Conservation (phyloP, 164 flowering plant genomes). For the Stephania yunnanensis region DNA sequence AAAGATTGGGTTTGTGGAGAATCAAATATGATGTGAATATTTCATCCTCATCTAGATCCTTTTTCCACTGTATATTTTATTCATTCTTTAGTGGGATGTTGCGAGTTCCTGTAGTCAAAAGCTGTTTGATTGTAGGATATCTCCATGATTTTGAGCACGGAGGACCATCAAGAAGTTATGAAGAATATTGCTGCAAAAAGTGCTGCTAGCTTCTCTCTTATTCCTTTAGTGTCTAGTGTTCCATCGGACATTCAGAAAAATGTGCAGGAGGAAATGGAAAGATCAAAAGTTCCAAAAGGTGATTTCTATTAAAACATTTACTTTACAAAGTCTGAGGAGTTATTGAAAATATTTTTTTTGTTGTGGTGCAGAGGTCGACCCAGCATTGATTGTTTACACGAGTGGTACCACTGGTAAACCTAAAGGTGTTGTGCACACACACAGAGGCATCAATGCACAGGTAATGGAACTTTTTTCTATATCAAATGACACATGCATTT, state of each 20-base stretch:
- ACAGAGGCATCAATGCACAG: conserved; percentile 75
- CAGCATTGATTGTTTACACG: conserved; percentile 86
- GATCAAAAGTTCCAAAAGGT: conserved; percentile 35
- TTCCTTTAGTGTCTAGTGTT: conserved; percentile 50
- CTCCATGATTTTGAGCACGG: conserved; percentile 72
- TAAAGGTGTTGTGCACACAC: conserved; percentile 98
- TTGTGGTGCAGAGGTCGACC: conserved; percentile 49
- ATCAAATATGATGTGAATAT: not conserved
- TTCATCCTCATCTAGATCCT: not conserved
- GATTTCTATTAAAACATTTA: conserved; percentile 6
- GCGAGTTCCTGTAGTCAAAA: not conserved
- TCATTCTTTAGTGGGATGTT: conserved; percentile 1
- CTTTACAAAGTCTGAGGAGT: not conserved
- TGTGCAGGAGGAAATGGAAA: conserved; percentile 23
- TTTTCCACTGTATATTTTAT: not conserved
- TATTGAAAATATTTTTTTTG: conserved; percentile 5
- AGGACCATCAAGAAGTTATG: conserved; percentile 72
- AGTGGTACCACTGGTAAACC: conserved; percentile 99
- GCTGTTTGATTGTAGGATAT: conserved; percentile 49
- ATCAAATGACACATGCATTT: not conserved
- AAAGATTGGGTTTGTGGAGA: not conserved
- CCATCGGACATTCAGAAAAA: conserved; percentile 21
- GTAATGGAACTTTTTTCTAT: conserved; percentile 25
- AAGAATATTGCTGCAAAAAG: conserved; percentile 67
- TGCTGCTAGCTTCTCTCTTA: conserved; percentile 54